Percentiles rank a stretch among this genome's conserved stretches.
phyloP scores from a whole-genome alignment of 1,284 basidiomycete genomes.

The Sanguinoderma infundibulare region DNA sequence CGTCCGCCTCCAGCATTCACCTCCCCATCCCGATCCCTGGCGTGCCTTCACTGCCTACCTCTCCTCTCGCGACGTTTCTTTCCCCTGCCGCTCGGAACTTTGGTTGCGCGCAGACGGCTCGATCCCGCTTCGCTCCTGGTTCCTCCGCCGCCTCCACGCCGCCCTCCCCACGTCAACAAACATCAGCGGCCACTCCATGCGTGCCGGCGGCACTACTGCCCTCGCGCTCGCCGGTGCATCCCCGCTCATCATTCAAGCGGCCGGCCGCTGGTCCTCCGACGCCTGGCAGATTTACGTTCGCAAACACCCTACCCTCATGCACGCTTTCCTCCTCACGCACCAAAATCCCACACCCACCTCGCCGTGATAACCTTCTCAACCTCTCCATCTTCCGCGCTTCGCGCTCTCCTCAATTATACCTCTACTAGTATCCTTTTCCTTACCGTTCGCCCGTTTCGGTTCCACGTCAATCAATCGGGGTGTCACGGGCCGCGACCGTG shows the following conservation, averaged over 20 bases:
- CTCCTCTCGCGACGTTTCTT: slow-evolving; percentile 17
- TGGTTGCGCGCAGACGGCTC: slow-evolving; percentile 25
- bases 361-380: too few relatives aligned
- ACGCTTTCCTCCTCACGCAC: too few relatives aligned
- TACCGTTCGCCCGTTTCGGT: too few relatives aligned
- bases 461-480: too few relatives aligned
- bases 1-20: neutral
- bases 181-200: slow-evolving; percentile 39
- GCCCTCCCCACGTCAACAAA: slow-evolving; percentile 22
- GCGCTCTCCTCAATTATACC: too few relatives aligned
- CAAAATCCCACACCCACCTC: too few relatives aligned
- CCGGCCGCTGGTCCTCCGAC: slow-evolving; percentile 42
- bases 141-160: slow-evolving; percentile 16
- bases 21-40: slow-evolving; percentile 1
- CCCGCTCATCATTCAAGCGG: slow-evolving; percentile 38
- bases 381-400: too few relatives aligned
- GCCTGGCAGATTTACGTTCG: slow-evolving; percentile 42
- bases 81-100: slow-evolving; percentile 21
- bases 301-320: slow-evolving; percentile 37
- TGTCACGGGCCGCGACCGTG: too few relatives aligned
- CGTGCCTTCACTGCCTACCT: slow-evolving; percentile 16
- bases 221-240: slow-evolving; percentile 37
- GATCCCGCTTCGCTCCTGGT: slow-evolving; percentile 34
- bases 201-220: slow-evolving; percentile 42
- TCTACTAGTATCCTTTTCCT: too few relatives aligned